A percentile compares a stretch with the other conserved stretches of the same genome.
These are phyloP conservation scores for Sarocladium kiliense DNA, from an alignment of 2,329 filamentous ascomycete species.

Conservation along the genomic window DNA sequence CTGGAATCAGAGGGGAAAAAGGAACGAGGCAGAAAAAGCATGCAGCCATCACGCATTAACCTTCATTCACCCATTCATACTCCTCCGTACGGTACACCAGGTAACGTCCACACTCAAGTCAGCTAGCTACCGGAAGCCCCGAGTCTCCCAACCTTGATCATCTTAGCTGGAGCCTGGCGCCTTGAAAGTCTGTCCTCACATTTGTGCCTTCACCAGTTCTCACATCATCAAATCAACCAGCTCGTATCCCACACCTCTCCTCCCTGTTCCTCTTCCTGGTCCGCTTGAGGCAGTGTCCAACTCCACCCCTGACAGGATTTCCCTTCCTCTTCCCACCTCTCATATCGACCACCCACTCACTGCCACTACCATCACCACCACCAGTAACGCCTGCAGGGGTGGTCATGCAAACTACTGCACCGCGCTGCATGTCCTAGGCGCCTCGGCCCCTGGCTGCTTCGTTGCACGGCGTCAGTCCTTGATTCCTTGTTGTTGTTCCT, in stretches of 20 bases:
- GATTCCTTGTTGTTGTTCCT: neutral
- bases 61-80: too few relatives aligned
- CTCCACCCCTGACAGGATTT: slow-evolving; percentile 3
- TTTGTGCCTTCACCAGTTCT: too few relatives aligned
- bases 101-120: neutral
- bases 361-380: neutral
- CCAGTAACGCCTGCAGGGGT: neutral
- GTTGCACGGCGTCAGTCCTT: neutral
- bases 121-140: neutral
- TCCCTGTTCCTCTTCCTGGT: neutral
- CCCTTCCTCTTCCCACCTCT: neutral
- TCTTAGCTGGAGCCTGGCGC: neutral
- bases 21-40: too few relatives aligned
- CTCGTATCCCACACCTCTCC: neutral
- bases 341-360: neutral
- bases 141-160: neutral
- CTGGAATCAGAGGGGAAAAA: neutral
- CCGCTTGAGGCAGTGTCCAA: slow-evolving; percentile 4
- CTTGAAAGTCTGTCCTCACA: neutral
- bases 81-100: neutral
- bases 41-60: neutral
- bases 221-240: neutral
- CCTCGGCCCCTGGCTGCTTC: neutral
- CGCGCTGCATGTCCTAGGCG: neutral
- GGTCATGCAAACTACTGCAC: neutral